A percentile compares a stretch with the other conserved stretches of the same genome.
These are phyloP conservation scores for Pseudocohnilembus persalinus DNA, from an alignment of 169 alveolate genomes.

Conservation along the genomic window DNA sequence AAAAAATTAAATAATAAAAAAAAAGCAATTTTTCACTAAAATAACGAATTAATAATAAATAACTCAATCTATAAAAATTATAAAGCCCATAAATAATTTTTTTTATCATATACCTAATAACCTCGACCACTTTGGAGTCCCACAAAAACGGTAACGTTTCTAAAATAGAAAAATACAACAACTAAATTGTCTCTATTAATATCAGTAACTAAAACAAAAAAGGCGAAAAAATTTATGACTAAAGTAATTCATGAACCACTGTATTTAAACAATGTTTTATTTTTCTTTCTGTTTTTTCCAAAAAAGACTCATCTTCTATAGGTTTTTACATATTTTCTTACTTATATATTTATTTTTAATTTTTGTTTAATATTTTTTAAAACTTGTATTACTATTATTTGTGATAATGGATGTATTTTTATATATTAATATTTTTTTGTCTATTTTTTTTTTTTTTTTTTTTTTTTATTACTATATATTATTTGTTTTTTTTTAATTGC, in stretches of 20 bases:
- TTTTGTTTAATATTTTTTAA: too few species aligned
- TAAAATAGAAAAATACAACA: constrained; percentile 33
- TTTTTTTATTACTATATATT: too few species aligned
- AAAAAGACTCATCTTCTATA: constrained; percentile 31
- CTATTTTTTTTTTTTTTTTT: too few species aligned
- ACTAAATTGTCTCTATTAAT: constrained; percentile 28
- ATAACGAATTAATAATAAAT: constrained; percentile 23
- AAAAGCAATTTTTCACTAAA: constrained; percentile 10
- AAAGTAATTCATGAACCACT: constrained; percentile 32
- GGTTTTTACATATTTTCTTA: too few species aligned
- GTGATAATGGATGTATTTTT: too few species aligned
- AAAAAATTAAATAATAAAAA: not conserved
- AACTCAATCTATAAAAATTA: constrained; percentile 34
- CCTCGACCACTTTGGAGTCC: constrained; percentile 4
- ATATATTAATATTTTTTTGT: too few species aligned
- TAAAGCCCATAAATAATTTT: too few species aligned
- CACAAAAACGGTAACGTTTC: constrained; percentile 22
- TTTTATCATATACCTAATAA: constrained; percentile 23
- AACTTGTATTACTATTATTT: too few species aligned
- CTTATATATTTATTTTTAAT: too few species aligned
- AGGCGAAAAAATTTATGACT: constrained; percentile 24
- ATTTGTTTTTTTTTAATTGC: too few species aligned
- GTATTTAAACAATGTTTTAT: constrained; percentile 24
- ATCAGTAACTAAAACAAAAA: constrained; percentile 34
- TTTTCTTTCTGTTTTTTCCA: constrained; percentile 34